Evolutionary conservation across 345 rosid species (phyloP).

Genomic region (Rhizophora mangle): DNA sequence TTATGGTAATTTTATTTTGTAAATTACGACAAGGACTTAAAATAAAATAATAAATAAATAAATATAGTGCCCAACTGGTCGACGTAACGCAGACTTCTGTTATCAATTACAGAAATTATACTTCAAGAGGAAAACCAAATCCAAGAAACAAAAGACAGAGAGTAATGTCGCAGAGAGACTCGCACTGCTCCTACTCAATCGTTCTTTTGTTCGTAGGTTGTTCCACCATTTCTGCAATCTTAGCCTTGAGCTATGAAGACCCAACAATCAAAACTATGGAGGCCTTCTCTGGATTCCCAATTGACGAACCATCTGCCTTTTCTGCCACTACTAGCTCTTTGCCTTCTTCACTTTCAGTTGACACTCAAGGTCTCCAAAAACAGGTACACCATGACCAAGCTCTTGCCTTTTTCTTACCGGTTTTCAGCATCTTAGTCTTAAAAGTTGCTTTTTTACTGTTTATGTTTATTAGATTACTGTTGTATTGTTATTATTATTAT

Average conservation of each 20-base stretch:
- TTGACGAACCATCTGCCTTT: conserved; percentile 47
- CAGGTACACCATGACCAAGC: conserved; percentile 42
- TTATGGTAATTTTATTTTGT: too few relatives aligned
- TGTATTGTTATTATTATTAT: background rate
- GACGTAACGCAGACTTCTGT: too few relatives aligned
- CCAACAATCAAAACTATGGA: conserved; percentile 67
- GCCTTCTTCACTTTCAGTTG: conserved; percentile 55
- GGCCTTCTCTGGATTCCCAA: conserved; percentile 81
- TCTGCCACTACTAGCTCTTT: conserved; percentile 18
- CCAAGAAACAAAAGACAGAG: background rate
- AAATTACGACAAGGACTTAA: too few relatives aligned
- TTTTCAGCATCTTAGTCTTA: background rate
- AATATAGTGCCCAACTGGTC: too few relatives aligned
- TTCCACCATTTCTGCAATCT: conserved; percentile 25
- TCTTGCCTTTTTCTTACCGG: background rate
- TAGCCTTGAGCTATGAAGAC: conserved; percentile 43
- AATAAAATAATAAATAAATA: too few relatives aligned
- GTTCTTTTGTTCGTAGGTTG: conserved; percentile 16
- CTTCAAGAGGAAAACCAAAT: too few relatives aligned
- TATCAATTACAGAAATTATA: too few relatives aligned
- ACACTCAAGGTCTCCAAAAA: conserved; percentile 48
- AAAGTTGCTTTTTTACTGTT: background rate
- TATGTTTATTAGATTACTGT: background rate
- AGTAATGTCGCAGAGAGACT: conserved; percentile 29
- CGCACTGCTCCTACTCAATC: conserved; percentile 10